phyloP scores from a whole-genome alignment of 2,329 filamentous ascomycete species.

The Xylariomycetidae sp. region DNA sequence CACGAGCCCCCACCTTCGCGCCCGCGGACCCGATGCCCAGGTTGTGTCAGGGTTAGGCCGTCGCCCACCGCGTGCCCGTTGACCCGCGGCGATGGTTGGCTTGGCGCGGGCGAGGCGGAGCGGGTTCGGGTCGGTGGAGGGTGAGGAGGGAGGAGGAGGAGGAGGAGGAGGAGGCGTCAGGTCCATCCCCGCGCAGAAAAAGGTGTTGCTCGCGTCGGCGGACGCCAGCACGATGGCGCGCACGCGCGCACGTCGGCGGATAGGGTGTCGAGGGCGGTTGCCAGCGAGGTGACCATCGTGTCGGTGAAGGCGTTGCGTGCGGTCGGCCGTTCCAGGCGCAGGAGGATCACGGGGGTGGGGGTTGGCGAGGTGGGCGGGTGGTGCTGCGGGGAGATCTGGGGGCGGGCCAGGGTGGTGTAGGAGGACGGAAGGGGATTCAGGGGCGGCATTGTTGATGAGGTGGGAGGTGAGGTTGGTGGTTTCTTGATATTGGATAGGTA shows the following conservation, averaged over 20 bases:
- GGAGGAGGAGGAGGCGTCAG: conserved; percentile 29
- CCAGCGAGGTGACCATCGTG: conserved; percentile 56
- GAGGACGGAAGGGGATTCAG: not conserved
- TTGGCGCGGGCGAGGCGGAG: conserved; percentile 31
- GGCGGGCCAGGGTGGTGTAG: conserved; percentile 22
- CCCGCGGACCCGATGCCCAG: conserved; percentile 46
- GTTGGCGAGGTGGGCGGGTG: conserved; percentile 43
- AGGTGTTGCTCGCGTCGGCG: conserved; percentile 38
- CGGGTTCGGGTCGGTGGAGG: not conserved
- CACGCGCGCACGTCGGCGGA: conserved; percentile 49
- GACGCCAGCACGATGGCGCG: conserved; percentile 50
- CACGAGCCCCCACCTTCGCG: conserved; percentile 68
- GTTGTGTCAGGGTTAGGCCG: conserved; percentile 54
- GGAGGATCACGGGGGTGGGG: conserved; percentile 55
- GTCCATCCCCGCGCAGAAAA: conserved; percentile 56
- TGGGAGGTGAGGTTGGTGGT: too few species aligned
- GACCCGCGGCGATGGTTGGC: conserved; percentile 51
- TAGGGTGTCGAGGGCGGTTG: conserved; percentile 44
- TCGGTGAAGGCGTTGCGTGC: conserved; percentile 66
- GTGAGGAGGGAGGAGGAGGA: not conserved
- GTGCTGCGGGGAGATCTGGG: conserved; percentile 42
- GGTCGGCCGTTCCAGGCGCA: conserved; percentile 58
- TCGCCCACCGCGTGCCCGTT: conserved; percentile 56
- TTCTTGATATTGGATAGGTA: too few species aligned
- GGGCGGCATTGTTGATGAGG: not conserved